Percentiles rank a stretch among this genome's conserved stretches.
Conservation (phyloP, 2,329 filamentous ascomycete species). For the Myrmaecium sp. region DNA sequence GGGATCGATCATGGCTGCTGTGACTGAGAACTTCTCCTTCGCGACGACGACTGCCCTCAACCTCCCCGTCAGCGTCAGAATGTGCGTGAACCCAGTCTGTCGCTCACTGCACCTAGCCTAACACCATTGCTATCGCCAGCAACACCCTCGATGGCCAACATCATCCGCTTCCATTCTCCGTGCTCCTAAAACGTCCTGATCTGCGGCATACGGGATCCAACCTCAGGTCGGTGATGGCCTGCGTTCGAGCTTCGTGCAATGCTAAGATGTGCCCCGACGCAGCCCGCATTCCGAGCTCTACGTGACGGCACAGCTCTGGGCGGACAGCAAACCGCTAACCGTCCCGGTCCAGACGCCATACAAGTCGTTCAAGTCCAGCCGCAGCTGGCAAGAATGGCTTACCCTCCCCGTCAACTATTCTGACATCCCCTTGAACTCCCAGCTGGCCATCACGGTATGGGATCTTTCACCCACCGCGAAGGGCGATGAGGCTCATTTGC, state of each 20-base stretch:
- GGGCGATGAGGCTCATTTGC: conserved; percentile 52
- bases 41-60: conserved; percentile 74
- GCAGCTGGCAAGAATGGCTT: conserved; percentile 92
- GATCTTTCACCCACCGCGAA: conserved; percentile 71
- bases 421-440: conserved; percentile 62
- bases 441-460: conserved; percentile 88
- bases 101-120: too few species aligned
- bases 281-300: conserved; percentile 79
- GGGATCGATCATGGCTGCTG: conserved; percentile 14
- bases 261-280: conserved; percentile 9
- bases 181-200: conserved; percentile 60
- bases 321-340: conserved; percentile 85
- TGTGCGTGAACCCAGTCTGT: conserved; percentile 38
- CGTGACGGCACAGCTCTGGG: conserved; percentile 85
- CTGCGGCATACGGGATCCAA: conserved; percentile 80
- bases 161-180: conserved; percentile 57
- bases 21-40: conserved; percentile 93
- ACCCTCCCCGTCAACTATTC: conserved; percentile 72
- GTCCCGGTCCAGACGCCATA: conserved; percentile 87
- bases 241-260: conserved; percentile 2
- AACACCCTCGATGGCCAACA: conserved; percentile 65
- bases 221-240: conserved; percentile 37
- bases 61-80: conserved; percentile 48
- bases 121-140: conserved; percentile 31
- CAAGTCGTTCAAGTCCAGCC: conserved; percentile 62